Evolutionary conservation across 2,329 filamentous ascomycete species (phyloP), one percentile per base, ranked within the genome.

Genomic region (Penicillium sp.): DNA sequence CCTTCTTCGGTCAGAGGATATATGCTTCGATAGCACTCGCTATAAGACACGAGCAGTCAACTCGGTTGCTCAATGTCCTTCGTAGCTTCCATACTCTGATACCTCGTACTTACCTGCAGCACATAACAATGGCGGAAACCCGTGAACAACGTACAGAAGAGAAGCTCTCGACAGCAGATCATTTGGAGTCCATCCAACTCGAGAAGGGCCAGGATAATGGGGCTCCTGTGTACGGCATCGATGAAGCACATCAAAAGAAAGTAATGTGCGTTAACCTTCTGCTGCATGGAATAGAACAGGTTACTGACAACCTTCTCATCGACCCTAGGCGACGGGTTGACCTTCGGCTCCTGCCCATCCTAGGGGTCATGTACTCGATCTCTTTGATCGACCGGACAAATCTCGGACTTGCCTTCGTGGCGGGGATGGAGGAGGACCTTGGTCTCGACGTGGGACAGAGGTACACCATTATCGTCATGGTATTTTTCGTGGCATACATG

Each of bases 321-420:
- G 6, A 7, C 7, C 21, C 21, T 41, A 67, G 65, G 45, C 64
- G 64, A 50, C 59, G 64, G 6, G 29, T 67, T 31, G 79, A 80
- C 64, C 61, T 72, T 49, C 73, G 78, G 23, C 71, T 80, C 1
- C 74, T 81, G 13, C 77, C 78, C 5, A 77, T 77, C 9, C 70
- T 80, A 2, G 76, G 75, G 4, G 67, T 74, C 50, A 74, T 79
- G 66, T 79, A 79, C 64, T 76, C 73, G 8, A 73, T 79, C 26
- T 72, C 75, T 0, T 64, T 76, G 29, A 74, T 80, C 64, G 78
- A 80, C 52, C 70, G 77, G 41, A 73, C 73, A 60, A 80, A 79
- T 58, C 67, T 78, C 6, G 73, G 73, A 58, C 74, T 76, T 45
- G 70, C 71, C 5, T 66, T 66, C 29, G 70, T 73, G 8, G 70